Evolutionary conservation across 140 eudicot species (phyloP).

Genomic region (Cichorium intybus): DNA sequence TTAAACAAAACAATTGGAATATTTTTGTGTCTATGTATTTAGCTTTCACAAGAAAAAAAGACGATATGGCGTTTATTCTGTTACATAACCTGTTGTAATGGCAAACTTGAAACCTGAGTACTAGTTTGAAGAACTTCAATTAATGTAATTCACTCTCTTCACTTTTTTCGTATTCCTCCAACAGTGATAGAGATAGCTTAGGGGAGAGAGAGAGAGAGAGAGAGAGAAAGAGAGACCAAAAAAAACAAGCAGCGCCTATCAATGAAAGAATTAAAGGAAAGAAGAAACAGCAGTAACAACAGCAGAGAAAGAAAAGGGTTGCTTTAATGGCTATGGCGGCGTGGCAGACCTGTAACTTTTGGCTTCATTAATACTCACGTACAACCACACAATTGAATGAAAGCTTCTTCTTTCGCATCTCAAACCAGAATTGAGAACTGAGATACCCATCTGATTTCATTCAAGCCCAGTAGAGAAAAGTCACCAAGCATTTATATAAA

Average conservation of each 20-base stretch:
- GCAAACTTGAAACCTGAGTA: conserved; percentile 20
- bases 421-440: conserved; percentile 8
- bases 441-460: background rate
- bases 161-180: background rate
- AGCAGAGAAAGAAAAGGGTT: conserved; percentile 16
- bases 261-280: conserved; percentile 28
- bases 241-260: conserved; percentile 29
- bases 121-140: conserved; percentile 13
- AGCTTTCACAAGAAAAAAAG: background rate
- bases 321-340: conserved; percentile 47
- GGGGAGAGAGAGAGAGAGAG: background rate
- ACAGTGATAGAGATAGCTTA: background rate
- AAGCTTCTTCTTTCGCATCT: background rate
- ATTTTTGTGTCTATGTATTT: no score
- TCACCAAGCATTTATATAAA: background rate
- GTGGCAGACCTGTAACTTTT: conserved; percentile 33
- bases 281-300: conserved; percentile 14
- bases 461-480: background rate
- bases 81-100: no score
- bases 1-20: no score
- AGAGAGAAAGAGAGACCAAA: conserved; percentile 18
- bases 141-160: conserved; percentile 12
- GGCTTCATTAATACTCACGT: conserved; percentile 33
- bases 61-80: conserved; percentile 15
- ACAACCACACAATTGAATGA: conserved; percentile 26